These are phyloP conservation scores for Cinnamomum chago DNA, from an alignment of 164 flowering plant species.

Conservation along the genomic window DNA sequence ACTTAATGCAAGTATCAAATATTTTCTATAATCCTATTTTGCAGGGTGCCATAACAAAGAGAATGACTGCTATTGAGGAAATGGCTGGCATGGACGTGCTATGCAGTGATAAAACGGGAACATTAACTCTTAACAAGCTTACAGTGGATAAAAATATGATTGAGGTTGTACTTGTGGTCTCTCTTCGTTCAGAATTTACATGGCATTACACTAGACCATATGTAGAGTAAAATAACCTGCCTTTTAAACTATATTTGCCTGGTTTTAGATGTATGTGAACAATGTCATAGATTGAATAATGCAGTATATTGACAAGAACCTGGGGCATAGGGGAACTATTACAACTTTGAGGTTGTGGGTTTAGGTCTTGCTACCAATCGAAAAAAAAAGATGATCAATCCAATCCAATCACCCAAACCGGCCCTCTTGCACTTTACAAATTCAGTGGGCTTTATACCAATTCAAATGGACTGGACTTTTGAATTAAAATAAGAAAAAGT, in stretches of 20 bases:
- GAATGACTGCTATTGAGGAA: conserved; percentile 89
- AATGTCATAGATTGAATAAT: not conserved
- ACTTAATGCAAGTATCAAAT: not conserved
- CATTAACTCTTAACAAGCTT: conserved; percentile 67
- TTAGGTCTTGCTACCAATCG: too few relatives aligned
- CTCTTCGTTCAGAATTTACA: not conserved
- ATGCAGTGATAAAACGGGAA: conserved; percentile 83
- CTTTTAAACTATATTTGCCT: not conserved
- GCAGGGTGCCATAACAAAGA: conserved; percentile 80
- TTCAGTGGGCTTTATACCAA: too few relatives aligned
- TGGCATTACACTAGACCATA: not conserved
- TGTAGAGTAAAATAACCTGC: not conserved
- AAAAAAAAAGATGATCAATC: too few relatives aligned
- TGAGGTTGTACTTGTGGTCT: conserved; percentile 46
- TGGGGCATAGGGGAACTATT: too few relatives aligned
- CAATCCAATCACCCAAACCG: too few relatives aligned
- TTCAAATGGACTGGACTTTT: too few relatives aligned
- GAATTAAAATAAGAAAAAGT: too few relatives aligned
- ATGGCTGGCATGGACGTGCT: conserved; percentile 89
- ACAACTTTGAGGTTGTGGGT: too few relatives aligned
- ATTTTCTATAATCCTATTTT: conserved; percentile 3
- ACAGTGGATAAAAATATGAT: conserved; percentile 58
- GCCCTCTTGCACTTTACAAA: too few relatives aligned
- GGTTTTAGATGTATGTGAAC: not conserved
- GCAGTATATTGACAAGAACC: too few relatives aligned